Evolutionary conservation across 1,284 basidiomycete genomes (phyloP), one percentile per base, ranked within the genome.

Genomic region (Ceratobasidium sp.): DNA sequence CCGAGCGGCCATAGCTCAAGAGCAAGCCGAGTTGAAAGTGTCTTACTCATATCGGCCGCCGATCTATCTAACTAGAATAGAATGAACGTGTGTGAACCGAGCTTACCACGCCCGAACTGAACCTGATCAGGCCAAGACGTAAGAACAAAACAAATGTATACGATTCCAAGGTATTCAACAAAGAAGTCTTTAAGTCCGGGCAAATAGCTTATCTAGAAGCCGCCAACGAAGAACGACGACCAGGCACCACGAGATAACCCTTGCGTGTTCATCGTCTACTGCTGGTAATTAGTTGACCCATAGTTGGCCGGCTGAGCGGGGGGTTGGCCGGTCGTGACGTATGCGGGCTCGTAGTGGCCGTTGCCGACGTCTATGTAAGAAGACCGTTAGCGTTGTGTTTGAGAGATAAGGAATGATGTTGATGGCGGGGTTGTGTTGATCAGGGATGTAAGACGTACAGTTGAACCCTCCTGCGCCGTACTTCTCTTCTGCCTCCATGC

Each of bases 401-500:
- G 17, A 15, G 44, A 23, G 28, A 26, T 23, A 0, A 50, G 23
- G 42, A 42, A n/a, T 33, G 28, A 33, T 57, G 64, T 17, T 10
- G 64, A 28, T 52, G 28, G 23, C 10, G 12, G 64, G 50, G n/a
- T 33, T 33, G 23, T n/a, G 7, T 15, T 15, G 48, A 12, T 46
- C 69, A 67, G 23, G 26, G 74, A n/a, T 59, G 10, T 38, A 33
- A 54, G 56, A 86, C 90, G 82, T 83, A 91, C 89, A 91, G 78
- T 87, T 83, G 85, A 91, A 94, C 40, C 92, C 92, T 40, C 90
- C 91, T 5, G 83, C 84, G 5, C 93, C 93, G 83, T 92, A 94
- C 69, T 88, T 86, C 81, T 94, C 93, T 82, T 95, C 93, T 0
- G 93, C 93, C 81, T 92, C 88, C 86, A 94, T 93, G 85, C 91